Evolutionary conservation across 2,329 filamentous ascomycete genomes (phyloP).

Genomic region (Sporothrix curviconia): DNA sequence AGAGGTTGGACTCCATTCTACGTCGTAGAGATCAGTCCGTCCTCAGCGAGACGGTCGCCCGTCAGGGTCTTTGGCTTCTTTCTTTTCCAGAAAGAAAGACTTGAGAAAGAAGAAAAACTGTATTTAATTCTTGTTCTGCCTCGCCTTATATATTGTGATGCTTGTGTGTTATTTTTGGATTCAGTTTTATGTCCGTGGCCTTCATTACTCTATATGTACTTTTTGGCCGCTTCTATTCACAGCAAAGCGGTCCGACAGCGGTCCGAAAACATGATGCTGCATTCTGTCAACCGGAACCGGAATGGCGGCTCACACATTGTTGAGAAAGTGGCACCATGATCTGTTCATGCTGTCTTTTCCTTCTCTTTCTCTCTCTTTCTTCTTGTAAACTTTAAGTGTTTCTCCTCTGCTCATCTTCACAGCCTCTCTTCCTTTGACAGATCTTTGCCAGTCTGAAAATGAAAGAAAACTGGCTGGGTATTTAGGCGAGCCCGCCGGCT

Average conservation of each 20-base stretch:
- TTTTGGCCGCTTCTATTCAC: too few relatives aligned
- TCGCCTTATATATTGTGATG: too few relatives aligned
- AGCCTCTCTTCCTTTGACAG: not conserved
- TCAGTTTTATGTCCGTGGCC: too few relatives aligned
- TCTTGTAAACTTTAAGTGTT: too few relatives aligned
- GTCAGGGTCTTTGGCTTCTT: too few relatives aligned
- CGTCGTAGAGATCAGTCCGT: constrained; percentile 9
- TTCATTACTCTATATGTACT: too few relatives aligned
- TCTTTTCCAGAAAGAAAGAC: too few relatives aligned
- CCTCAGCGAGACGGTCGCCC: not conserved
- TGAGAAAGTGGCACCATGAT: constrained; percentile 1
- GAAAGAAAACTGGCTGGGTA: not conserved
- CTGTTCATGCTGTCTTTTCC: not conserved
- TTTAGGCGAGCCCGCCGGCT: not conserved
- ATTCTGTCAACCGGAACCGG: not conserved
- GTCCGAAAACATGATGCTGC: not conserved
- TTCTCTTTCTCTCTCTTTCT: not conserved
- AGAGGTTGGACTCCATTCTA: constrained; percentile 1
- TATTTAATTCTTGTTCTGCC: too few relatives aligned
- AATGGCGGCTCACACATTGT: not conserved
- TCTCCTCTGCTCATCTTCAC: too few relatives aligned
- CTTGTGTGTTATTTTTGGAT: too few relatives aligned
- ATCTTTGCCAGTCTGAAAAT: not conserved
- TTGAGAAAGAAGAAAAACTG: too few relatives aligned
- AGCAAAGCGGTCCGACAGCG: too few relatives aligned